Conservation (phyloP, 495 filamentous ascomycete species). For the Penicillium flavigenum region DNA sequence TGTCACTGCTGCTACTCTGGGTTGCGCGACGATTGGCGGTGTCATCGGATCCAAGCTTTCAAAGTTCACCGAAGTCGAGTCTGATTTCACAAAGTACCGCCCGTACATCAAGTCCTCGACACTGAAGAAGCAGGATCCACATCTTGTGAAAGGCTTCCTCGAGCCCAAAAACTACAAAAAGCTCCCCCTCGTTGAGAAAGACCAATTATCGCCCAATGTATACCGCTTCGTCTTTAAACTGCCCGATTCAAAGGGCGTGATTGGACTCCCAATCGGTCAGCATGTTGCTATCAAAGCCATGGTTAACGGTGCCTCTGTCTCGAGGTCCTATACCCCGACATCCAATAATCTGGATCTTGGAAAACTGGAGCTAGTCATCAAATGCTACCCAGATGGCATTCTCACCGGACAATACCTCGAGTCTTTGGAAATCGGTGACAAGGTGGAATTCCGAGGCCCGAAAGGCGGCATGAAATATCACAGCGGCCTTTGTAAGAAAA, state of each 20-base stretch:
- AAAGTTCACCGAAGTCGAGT: constrained; percentile 28
- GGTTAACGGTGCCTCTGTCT: constrained; percentile 41
- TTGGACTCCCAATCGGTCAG: constrained; percentile 54
- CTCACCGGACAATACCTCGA: constrained; percentile 47
- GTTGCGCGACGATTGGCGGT: constrained; percentile 19
- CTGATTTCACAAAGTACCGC: constrained; percentile 39
- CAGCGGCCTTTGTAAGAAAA: constrained; percentile 32
- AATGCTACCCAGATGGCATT: constrained; percentile 45
- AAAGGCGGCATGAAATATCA: constrained; percentile 45
- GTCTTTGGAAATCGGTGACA: constrained; percentile 39
- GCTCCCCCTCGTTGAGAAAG: constrained; percentile 46
- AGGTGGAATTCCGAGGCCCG: constrained; percentile 45
- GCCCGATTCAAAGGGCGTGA: constrained; percentile 34
- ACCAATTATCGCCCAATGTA: constrained; percentile 42
- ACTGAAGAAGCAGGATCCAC: constrained; percentile 29
- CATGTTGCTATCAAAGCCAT: constrained; percentile 49
- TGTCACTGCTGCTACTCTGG: constrained; percentile 28
- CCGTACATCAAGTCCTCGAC: constrained; percentile 28
- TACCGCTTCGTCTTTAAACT: constrained; percentile 49
- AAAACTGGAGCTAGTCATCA: constrained; percentile 46
- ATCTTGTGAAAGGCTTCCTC: constrained; percentile 38
- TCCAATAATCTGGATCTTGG: constrained; percentile 50
- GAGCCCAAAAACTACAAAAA: constrained; percentile 44
- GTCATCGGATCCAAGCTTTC: constrained; percentile 20
- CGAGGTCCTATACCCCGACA: constrained; percentile 49